phyloP scores from a whole-genome alignment of 2,329 filamentous ascomycete species.

The Tolypocladium guangdongense region DNA sequence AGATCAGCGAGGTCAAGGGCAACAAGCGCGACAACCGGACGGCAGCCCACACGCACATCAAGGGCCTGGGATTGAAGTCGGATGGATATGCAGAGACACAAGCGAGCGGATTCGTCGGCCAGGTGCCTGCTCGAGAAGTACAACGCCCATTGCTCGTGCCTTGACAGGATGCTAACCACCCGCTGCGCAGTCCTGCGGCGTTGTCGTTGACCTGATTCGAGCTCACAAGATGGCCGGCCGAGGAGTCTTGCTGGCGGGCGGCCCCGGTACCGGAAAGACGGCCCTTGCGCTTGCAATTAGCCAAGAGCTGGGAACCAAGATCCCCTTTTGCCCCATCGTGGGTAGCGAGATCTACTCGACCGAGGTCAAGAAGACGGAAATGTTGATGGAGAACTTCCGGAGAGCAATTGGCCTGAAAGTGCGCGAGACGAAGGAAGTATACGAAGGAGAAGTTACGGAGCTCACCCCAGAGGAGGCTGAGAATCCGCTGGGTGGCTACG shows the following conservation, averaged over 20 bases:
- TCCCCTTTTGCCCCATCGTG: slow-evolving; percentile 96
- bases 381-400: slow-evolving; percentile 98
- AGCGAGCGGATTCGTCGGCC: slow-evolving; percentile 79
- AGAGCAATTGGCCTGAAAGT: slow-evolving; percentile 93
- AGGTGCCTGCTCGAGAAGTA: slow-evolving; percentile 80
- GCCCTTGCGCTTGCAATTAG: slow-evolving; percentile 90
- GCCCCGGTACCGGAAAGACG: slow-evolving; percentile 94
- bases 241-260: slow-evolving; percentile 85
- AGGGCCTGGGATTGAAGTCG: slow-evolving; percentile 73
- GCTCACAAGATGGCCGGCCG: slow-evolving; percentile 96
- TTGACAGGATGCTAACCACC: slow-evolving; percentile 8
- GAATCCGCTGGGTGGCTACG: slow-evolving; percentile 93
- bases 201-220: slow-evolving; percentile 91
- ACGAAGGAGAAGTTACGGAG: slow-evolving; percentile 97
- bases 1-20: slow-evolving; percentile 90
- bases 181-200: slow-evolving; percentile 66
- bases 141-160: slow-evolving; percentile 8
- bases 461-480: slow-evolving; percentile 96
- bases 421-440: slow-evolving; percentile 97
- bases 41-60: slow-evolving; percentile 95
- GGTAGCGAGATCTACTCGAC: slow-evolving; percentile 96
- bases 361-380: slow-evolving; percentile 98
- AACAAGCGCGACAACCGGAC: slow-evolving; percentile 93
- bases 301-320: slow-evolving; percentile 95
- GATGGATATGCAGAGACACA: slow-evolving; percentile 80